phyloP scores from a whole-genome alignment of 176 grass and related monocot species.

The Oryza meridionalis region DNA sequence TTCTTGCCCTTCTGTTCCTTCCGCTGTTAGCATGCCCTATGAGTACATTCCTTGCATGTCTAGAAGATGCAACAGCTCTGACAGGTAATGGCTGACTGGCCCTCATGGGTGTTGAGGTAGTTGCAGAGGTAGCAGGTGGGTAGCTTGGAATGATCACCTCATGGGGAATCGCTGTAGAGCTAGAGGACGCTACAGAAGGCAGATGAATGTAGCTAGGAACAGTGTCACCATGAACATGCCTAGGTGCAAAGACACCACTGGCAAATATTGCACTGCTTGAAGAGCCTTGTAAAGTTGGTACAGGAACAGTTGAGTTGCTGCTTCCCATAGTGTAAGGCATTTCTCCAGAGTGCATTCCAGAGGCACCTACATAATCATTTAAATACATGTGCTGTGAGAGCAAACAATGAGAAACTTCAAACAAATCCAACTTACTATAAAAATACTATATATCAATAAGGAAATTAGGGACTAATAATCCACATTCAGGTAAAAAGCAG shows the following conservation, averaged over 20 bases:
- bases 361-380: slow-evolving; percentile 31
- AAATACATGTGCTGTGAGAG: slow-evolving; percentile 17
- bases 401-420: slow-evolving; percentile 23
- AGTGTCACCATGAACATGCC: slow-evolving; percentile 34
- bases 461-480: slow-evolving; percentile 10
- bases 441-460: not conserved
- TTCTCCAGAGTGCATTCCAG: not conserved
- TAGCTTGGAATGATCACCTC: slow-evolving; percentile 15
- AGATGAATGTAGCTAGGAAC: slow-evolving; percentile 31
- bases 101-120: slow-evolving; percentile 21
- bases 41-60: slow-evolving; percentile 47
- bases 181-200: slow-evolving; percentile 24
- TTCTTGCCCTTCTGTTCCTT: slow-evolving; percentile 60
- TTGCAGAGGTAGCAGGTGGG: slow-evolving; percentile 24
- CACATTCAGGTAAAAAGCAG: slow-evolving; percentile 30
- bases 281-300: slow-evolving; percentile 41
- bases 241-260: slow-evolving; percentile 49
- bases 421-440: not conserved
- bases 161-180: slow-evolving; percentile 30
- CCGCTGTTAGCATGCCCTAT: slow-evolving; percentile 40
- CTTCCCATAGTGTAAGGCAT: slow-evolving; percentile 28
- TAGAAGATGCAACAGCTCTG: slow-evolving; percentile 42
- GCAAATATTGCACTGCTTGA: slow-evolving; percentile 20
- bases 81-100: slow-evolving; percentile 23
- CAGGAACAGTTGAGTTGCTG: slow-evolving; percentile 42